Evolutionary conservation across 2,329 filamentous ascomycete species (phyloP), one percentile per base, ranked within the genome.

Genomic region (Arthrinium puccinioides): DNA sequence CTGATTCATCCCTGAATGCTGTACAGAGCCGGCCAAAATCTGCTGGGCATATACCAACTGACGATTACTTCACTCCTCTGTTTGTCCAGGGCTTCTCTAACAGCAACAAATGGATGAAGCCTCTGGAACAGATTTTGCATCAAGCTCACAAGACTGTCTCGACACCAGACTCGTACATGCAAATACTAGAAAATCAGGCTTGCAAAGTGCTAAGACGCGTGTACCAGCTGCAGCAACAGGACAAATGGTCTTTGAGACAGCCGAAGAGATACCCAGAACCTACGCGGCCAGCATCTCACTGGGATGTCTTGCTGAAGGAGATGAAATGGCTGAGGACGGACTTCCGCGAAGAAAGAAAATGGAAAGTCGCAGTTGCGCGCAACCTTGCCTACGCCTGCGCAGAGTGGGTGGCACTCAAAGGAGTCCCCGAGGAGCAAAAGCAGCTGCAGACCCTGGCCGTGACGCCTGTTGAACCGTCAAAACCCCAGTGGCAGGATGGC

Each of bases 291-390:
- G 73, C 77, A 1, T 81, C 83, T 2, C 90, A 97, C 49, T 86
- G 82, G 76, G 92, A 98, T 61, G 74, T 90, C 36, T 60, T 97
- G 38, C 66, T 98, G 21, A 76, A 88, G 48, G 89, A 98, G 64
- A 87, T 90, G 76, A 94, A 89, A 59, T 97, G 90, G 90, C 94
- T 98, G 87, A 79, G 89, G 35, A 96, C 88, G 2, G 92, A 98
- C 60, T 97, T 96, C 53, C 76, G 84, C 36, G 87, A 96, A 60
- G 92, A 97, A 59, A 72, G 87, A 27, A 95, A 94, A 57, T 95
- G 89, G 88, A 97, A 96, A 63, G 80, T 79, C 54, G 76, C 84
- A 3, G 75, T 83, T 24, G 89, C 89, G 5, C 82, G 82, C 41
- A 87, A 82, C 40, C 69, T 95, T 42, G 92, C 88, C 2, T 70